These are phyloP conservation scores for Trametes cubensis DNA, from an alignment of 768 basidiomycete species.

Conservation along the genomic window DNA sequence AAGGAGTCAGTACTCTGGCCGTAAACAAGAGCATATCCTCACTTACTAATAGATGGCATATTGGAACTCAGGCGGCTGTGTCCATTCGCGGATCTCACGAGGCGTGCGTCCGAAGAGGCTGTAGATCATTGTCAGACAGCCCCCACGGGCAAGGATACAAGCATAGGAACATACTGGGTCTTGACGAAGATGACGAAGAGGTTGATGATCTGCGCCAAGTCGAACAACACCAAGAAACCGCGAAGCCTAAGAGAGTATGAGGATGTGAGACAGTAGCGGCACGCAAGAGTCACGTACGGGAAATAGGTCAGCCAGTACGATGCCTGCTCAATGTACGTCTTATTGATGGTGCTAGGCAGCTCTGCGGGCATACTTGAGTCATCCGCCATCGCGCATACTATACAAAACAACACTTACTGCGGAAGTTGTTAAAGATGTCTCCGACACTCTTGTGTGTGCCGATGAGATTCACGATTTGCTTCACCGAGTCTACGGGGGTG, in stretches of 20 bases:
- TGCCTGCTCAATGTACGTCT: constrained; percentile 88
- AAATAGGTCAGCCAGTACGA: constrained; percentile 95
- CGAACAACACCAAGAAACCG: constrained; percentile 93
- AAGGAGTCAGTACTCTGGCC: not conserved
- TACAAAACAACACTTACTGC: constrained; percentile 37
- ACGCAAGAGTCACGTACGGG: too few species aligned
- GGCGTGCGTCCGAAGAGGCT: constrained; percentile 88
- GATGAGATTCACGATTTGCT: constrained; percentile 51
- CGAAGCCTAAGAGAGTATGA: constrained; percentile 59
- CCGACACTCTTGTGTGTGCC: constrained; percentile 49
- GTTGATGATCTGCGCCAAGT: constrained; percentile 94
- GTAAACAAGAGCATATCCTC: not conserved
- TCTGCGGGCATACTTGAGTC: constrained; percentile 41
- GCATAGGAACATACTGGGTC: constrained; percentile 55
- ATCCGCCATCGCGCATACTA: not conserved
- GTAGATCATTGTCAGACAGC: constrained; percentile 7
- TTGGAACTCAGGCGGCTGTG: constrained; percentile 87
- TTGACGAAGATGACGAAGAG: constrained; percentile 83
- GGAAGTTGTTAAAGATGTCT: constrained; percentile 48
- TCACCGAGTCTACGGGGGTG: constrained; percentile 33
- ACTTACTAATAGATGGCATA: constrained; percentile 84
- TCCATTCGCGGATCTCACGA: constrained; percentile 88
- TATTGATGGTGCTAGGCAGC: constrained; percentile 73
- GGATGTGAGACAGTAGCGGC: too few species aligned
- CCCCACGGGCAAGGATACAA: not conserved